Conservation (phyloP, 2,329 filamentous ascomycete species). For the Paraconiothyrium brasiliense region DNA sequence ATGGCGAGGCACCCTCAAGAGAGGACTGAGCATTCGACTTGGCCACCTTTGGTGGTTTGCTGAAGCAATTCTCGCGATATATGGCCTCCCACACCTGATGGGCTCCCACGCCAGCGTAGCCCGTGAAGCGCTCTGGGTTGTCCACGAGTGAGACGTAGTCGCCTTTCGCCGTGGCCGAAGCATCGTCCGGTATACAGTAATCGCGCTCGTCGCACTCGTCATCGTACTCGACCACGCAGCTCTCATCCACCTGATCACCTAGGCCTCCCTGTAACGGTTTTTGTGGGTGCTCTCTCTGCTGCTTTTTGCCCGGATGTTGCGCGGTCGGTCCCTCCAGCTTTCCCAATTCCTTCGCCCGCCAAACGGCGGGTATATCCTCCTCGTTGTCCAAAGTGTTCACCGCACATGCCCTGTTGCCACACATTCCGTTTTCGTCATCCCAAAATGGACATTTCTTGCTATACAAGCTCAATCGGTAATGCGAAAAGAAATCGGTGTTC, state of each 20-base stretch:
- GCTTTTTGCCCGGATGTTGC: slow-evolving; percentile 81
- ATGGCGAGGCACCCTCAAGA: slow-evolving; percentile 48
- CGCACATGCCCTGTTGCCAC: slow-evolving; percentile 95
- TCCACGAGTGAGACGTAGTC: slow-evolving; percentile 95
- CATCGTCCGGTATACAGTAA: slow-evolving; percentile 96
- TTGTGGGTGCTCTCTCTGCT: slow-evolving; percentile 74
- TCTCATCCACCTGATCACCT: slow-evolving; percentile 89
- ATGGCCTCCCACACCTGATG: slow-evolving; percentile 96
- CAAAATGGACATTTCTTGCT: slow-evolving; percentile 96
- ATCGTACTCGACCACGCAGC: slow-evolving; percentile 96
- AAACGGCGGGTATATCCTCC: slow-evolving; percentile 89
- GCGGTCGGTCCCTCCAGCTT: slow-evolving; percentile 92
- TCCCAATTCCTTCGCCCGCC: slow-evolving; percentile 90
- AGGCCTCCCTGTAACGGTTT: slow-evolving; percentile 82
- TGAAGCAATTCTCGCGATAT: slow-evolving; percentile 97
- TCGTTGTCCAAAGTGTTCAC: slow-evolving; percentile 96
- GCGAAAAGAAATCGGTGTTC: slow-evolving; percentile 96
- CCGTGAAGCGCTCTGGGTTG: slow-evolving; percentile 95
- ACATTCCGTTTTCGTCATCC: slow-evolving; percentile 92
- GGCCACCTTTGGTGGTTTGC: slow-evolving; percentile 53
- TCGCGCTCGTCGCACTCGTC: slow-evolving; percentile 97
- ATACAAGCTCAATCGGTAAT: slow-evolving; percentile 95
- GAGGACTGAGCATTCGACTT: slow-evolving; percentile 48
- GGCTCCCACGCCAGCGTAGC: slow-evolving; percentile 85
- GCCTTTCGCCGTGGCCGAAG: slow-evolving; percentile 84